Conservation (phyloP, 2,329 filamentous ascomycete species). For the Paecilomyces formosus region DNA sequence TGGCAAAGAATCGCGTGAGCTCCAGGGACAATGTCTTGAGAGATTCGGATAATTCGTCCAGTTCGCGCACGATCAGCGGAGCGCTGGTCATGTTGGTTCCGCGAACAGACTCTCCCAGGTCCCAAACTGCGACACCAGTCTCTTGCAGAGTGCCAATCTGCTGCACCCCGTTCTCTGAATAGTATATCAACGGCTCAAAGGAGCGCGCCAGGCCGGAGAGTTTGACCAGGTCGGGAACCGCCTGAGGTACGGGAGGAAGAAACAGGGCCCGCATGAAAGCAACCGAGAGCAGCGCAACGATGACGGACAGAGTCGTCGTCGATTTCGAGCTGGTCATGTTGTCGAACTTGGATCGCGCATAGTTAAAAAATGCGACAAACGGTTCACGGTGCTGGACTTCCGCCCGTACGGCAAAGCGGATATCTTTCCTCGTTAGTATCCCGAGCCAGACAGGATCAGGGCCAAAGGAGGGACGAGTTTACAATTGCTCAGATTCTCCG, state of each 20-base stretch:
- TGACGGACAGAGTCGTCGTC: slow-evolving; percentile 55
- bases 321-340: slow-evolving; percentile 62
- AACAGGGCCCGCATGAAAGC: slow-evolving; percentile 59
- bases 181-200: slow-evolving; percentile 91
- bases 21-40: slow-evolving; percentile 78
- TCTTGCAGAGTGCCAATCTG: slow-evolving; percentile 86
- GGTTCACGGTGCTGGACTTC: slow-evolving; percentile 85
- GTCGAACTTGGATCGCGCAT: slow-evolving; percentile 53
- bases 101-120: slow-evolving; percentile 83
- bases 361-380: slow-evolving; percentile 64
- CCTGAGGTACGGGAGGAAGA: slow-evolving; percentile 57
- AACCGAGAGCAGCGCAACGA: slow-evolving; percentile 58
- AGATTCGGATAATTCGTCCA: slow-evolving; percentile 79
- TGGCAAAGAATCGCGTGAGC: slow-evolving; percentile 85
- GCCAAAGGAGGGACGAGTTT: slow-evolving; percentile 25
- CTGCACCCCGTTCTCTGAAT: slow-evolving; percentile 78
- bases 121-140: slow-evolving; percentile 89
- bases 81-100: slow-evolving; percentile 87
- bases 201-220: slow-evolving; percentile 82
- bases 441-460: slow-evolving; percentile 17
- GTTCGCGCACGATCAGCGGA: slow-evolving; percentile 72
- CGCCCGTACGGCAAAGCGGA: slow-evolving; percentile 78
- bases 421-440: slow-evolving; percentile 52
- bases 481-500: slow-evolving; percentile 45
- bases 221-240: slow-evolving; percentile 80